Base-by-base conservation (phyloP, 1,139 yeast genomes). In the Candida dubliniensis region DNA sequence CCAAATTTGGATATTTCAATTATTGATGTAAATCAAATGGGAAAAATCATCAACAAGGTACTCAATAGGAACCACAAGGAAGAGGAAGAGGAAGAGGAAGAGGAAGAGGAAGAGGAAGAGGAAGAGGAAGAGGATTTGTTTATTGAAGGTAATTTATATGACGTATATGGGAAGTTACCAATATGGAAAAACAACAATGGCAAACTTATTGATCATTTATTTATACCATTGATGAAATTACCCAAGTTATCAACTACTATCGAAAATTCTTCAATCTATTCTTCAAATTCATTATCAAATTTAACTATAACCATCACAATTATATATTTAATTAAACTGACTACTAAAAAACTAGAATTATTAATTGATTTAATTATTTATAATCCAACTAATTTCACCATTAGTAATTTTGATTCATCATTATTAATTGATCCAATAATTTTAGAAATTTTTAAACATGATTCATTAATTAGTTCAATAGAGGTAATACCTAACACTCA, bases 371-470 rank as follows among this genome's bases (percentile, higher is more conserved):
- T 72, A n/a, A 64, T 62, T 9, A 43, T 77, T 6, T 44, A 49
- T 7, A 76, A 78, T 43, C 78, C 81, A 0, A 52, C 66, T 14
- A 52, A 54, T 15, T 39, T 58, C 6, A 56, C 64, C 1, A 31
- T 65, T 12, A 61, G 57, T 4, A 61, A 57, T 4, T 40, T 69
- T 2, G 55, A 62, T 2, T 62, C 63, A 32, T 38, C 43, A 2
- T 26, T 64, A 30, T 30, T 30, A 30, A 30, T 30, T 8, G 13
- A 30, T 12, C n/a, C 14, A 12, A 30, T 30, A 30, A 30, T 13
- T 11, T n/a, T 6, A 3, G 5, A 30, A 30, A n/a, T n/a, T 30
- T 18, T 18, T 18, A 18, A 18, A 18, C 3, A 18, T 18, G 47
- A 47, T 4, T 54, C 61, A 0, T 38, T 34, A 1, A 41, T 65